Conservation (phyloP, 2,329 filamentous ascomycete genomes). For the Diaporthe capsici region DNA sequence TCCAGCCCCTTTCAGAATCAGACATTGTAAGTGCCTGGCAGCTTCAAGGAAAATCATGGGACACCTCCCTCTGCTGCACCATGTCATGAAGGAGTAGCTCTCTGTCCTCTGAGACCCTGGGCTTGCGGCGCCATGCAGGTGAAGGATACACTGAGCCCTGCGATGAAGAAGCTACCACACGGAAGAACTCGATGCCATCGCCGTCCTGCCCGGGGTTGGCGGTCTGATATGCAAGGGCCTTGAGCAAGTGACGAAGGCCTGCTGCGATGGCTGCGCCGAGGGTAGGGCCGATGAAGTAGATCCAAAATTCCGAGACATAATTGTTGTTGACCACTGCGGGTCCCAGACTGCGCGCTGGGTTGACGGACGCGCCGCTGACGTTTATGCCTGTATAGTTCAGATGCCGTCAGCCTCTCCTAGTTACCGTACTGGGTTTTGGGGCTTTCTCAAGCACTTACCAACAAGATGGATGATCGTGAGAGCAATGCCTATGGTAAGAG, state of each 20-base stretch:
- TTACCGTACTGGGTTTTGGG: rapidly evolving
- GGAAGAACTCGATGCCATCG: conserved; percentile 34
- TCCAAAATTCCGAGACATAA: conserved; percentile 62
- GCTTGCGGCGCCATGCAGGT: conserved; percentile 1
- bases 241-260: conserved; percentile 53
- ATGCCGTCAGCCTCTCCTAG: background rate
- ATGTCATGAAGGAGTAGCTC: conserved; percentile 11
- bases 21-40: background rate
- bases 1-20: background rate
- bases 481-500: conserved; percentile 18
- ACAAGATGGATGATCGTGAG: conserved; percentile 30
- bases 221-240: conserved; percentile 53
- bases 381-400: conserved; percentile 12
- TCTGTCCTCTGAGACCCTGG: background rate
- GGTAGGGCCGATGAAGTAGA: conserved; percentile 65
- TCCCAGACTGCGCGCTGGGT: conserved; percentile 63
- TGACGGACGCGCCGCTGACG: conserved; percentile 58
- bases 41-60: conserved; percentile 1
- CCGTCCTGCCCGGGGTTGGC: conserved; percentile 49
- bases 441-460: background rate
- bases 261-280: conserved; percentile 62
- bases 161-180: conserved; percentile 26
- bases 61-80: conserved; percentile 11
- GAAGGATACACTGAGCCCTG: conserved; percentile 3
- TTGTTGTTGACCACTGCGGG: conserved; percentile 56